Evolutionary conservation across 129 eudicot species (phyloP), one percentile per base, ranked within the genome.

Genomic region (Pittosporum tobira): DNA sequence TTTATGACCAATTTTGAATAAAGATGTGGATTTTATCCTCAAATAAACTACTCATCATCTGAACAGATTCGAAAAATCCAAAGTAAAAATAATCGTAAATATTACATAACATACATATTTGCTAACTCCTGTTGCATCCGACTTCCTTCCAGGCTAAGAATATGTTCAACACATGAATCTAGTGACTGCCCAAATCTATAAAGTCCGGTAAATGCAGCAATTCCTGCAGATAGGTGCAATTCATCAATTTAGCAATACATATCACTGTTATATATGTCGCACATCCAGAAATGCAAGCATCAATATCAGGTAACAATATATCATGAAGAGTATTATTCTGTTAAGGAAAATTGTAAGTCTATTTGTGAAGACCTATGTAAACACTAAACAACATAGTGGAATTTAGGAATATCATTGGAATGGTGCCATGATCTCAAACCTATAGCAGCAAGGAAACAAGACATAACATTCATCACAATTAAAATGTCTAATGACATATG

Each of bases 121-220:
- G 87, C 94, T 68, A 89, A 61, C 70, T 85, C 97, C 28, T 29
- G 66, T 66, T 89, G 91, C 72, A 89, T 77, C 60, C 84, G 77
- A 62, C 62, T 89, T 70, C 97, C 97, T 44, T 89, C 75, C 80
- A 77, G 59, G 59, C 75, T 72, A 79, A 89, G 88, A 62, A 89
- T 71, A 67, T 68, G 80, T 12, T 85, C 81, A 28, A 73, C 67
- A 42, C 77, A 64, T 7, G 78, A 72, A 71, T 82, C 73, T 38
- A 85, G 54, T 20, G 97, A 73, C 56, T 71, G 59, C 5, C 66
- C 68, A 60, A 82, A 65, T 56, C 69, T 76, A 87, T 81, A 79
- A n/a, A 75, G 11, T 64, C 93, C 95, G 65, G 74, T 57, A 51
- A 51, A 9, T 43, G 66, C 74, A 57, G 81, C 91, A 77, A 73